Evolutionary conservation across 768 basidiomycete species (phyloP), one percentile per base, ranked within the genome.

Genomic region (Leccinum aurantiacum): DNA sequence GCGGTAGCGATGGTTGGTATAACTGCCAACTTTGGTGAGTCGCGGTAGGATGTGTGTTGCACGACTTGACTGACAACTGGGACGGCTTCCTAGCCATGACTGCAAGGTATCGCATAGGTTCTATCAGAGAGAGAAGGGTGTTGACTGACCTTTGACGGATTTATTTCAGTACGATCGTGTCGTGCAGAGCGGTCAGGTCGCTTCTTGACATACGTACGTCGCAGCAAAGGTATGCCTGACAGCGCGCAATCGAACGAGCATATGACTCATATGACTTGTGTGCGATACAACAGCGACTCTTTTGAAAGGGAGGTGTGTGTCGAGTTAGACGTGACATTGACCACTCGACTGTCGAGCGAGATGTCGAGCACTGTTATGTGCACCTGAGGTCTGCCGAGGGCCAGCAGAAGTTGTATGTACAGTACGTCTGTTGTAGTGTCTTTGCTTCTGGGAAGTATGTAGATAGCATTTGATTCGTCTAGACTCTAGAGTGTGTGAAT

Each of bases 161-260:
- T 52, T 10, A 54, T 14, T 58, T 41, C 51, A 70, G 67, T n/a
- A 59, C 51, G 1, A 70, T 65, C 10, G 65, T 56, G 11, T 67
- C 62, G 7, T 61, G 52, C 31, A 59, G 68, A 53, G 67, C 47
- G 1, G 65, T 68, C 27, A 67, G 58, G 2, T 62, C 56, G 15
- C 65, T 70, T 37, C 63, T 69, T 15, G 56, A 37, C 4, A 17
- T 62, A 46, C n/a, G 2, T 10, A 4, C 19, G 19, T 46, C 44
- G 44, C 44, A 46, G n/a, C 44, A 46, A 46, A 46, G 44, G 44
- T 46, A 19, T 46, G 44, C 44, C 6, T 46, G 19, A 6, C 44
- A 19, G 11, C 44, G 10, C 19, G 10, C 19, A 13, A 46, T 46
- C 10, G 2, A 46, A 46, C 44, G 11, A 19, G 44, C 6, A 46